Evolutionary conservation across 352 stramenopile species (phyloP), one percentile per base, ranked within the genome.

Genomic region (Sclerospora graminicola): DNA sequence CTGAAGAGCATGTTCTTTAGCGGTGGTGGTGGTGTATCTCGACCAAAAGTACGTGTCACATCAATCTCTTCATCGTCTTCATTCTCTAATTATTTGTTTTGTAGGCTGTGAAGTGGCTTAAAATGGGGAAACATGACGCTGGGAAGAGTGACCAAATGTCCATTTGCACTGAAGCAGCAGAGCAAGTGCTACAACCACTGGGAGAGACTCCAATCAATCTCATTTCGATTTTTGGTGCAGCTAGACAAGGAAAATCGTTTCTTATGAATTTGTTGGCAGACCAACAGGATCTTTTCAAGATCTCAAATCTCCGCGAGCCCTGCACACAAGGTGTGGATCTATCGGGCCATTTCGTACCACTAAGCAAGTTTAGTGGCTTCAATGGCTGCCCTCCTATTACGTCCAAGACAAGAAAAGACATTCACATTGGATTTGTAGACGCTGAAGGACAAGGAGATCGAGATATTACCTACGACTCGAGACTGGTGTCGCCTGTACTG

Each of bases 381-480:
- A 89, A 92, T 28, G 70, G 66, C 0, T 88, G 77, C 23, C 62
- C 69, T 6, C 14, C 54, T 0, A 33, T 87, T 8, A 45, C 19
- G 0, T 42, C 38, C 5, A 74, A 41, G 26, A 35, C 35, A 6
- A 60, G 37, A 46, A 52, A 61, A 13, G 51, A 66, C 32, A 69
- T 92, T 9, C 75, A 82, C 21, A 57, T 92, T n/a, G 81, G 81
- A 4, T 92, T 92, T 29, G 81, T 92, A 15, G 81, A 92, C 37
- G 81, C 81, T 0, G 81, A 92, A 54, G 81, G 81, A 28, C 81
- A 92, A 41, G 81, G 80, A 34, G 81, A 92, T 48, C 62, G 81
- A 33, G 81, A 92, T 33, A 92, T 92, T 47, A 89, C 80, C 10
- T 92, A 92, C 38, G 81, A 92, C 47, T 92, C 78, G 43, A 55